phyloP scores from a whole-genome alignment of 1,284 basidiomycete genomes.

The Cystobasidium slooffiae region DNA sequence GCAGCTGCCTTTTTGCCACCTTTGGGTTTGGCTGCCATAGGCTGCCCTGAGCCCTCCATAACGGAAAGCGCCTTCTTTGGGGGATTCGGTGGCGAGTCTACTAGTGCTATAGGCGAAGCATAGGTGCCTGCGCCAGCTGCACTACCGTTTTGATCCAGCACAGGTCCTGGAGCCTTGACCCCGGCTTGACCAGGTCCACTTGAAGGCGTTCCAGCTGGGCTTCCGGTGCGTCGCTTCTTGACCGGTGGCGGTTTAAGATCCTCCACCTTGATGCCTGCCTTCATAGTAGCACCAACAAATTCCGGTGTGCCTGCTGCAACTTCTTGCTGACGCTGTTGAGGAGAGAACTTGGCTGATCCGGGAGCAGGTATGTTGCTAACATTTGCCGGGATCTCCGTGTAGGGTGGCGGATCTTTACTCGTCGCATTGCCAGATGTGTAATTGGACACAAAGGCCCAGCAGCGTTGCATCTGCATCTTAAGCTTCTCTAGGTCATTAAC shows the following conservation, averaged over 20 bases:
- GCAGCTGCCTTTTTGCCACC: constrained; percentile 3
- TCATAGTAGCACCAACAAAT: constrained; percentile 44
- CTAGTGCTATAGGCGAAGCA: constrained; percentile 39
- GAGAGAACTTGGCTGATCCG: not conserved
- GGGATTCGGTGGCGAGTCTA: constrained; percentile 43
- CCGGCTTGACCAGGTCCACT: not conserved
- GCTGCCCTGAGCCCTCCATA: not conserved
- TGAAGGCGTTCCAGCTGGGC: constrained; percentile 28
- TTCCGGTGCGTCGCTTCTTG: constrained; percentile 47
- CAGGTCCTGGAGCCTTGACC: constrained; percentile 21
- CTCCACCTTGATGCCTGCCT: constrained; percentile 47
- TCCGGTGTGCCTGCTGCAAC: constrained; percentile 21
- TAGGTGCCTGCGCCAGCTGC: constrained; percentile 27
- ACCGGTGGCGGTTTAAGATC: constrained; percentile 50
- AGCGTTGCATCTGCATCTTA: constrained; percentile 48
- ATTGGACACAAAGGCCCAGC: constrained; percentile 48
- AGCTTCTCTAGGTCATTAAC: constrained; percentile 46
- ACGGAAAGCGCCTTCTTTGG: constrained; percentile 4
- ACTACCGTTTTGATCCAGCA: not conserved
- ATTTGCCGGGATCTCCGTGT: not conserved
- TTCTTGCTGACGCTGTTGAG: not conserved
- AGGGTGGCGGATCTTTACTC: constrained; percentile 26
- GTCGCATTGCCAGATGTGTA: constrained; percentile 13
- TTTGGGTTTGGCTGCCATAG: constrained; percentile 16
- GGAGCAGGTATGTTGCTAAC: constrained; percentile 12